These are phyloP conservation scores for Alternaria consortialis DNA, from an alignment of 2,329 filamentous ascomycete genomes.

Conservation along the genomic window DNA sequence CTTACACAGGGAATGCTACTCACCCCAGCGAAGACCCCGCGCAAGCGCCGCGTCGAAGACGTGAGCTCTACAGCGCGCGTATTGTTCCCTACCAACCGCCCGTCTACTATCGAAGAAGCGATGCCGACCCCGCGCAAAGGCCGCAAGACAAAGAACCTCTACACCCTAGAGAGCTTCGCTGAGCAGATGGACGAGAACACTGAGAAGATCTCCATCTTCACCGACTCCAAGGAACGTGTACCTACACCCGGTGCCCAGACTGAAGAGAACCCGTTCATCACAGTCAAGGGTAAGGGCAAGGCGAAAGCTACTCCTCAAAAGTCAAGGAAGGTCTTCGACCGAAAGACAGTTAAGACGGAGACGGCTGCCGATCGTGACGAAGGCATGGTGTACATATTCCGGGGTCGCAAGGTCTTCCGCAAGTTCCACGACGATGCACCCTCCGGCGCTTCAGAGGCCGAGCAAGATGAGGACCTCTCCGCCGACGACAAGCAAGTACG, in stretches of 20 bases:
- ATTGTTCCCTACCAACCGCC: constrained; percentile 69
- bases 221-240: constrained; percentile 78
- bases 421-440: constrained; percentile 63
- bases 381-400: constrained; percentile 79
- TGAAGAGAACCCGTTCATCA: constrained; percentile 76
- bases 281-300: constrained; percentile 57
- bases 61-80: constrained; percentile 61
- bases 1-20: constrained; percentile 67
- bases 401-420: constrained; percentile 80
- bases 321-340: constrained; percentile 58
- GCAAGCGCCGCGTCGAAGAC: constrained; percentile 62
- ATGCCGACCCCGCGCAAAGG: constrained; percentile 68
- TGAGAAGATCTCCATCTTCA: constrained; percentile 74
- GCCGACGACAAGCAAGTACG: constrained; percentile 52
- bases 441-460: constrained; percentile 47
- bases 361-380: constrained; percentile 72
- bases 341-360: constrained; percentile 67
- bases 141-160: constrained; percentile 62
- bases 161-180: constrained; percentile 49
- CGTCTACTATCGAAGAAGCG: constrained; percentile 66
- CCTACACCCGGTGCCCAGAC: constrained; percentile 70
- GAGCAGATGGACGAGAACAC: constrained; percentile 65
- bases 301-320: constrained; percentile 61
- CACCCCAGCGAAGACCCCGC: constrained; percentile 80
- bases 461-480: constrained; percentile 40